Evolutionary conservation across 768 basidiomycete genomes (phyloP).

Genomic region (Termitomyces titanicus): DNA sequence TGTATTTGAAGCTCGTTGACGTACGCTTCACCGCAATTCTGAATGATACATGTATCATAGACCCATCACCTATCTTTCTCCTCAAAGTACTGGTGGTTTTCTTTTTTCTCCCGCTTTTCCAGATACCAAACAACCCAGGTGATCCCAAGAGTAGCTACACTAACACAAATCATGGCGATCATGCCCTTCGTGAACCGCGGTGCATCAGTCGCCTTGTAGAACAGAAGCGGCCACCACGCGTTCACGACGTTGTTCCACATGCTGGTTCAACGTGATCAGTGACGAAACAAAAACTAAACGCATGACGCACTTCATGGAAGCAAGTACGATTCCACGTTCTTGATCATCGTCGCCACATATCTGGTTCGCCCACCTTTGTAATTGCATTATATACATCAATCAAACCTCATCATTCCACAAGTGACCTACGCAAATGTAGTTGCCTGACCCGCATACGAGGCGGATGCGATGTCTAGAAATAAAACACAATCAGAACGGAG

Average conservation of each 20-base stretch:
- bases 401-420: neutral
- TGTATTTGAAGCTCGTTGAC: neutral
- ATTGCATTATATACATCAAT: neutral
- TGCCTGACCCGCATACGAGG: slow-evolving; percentile 73
- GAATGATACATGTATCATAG: neutral
- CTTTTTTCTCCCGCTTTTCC: slow-evolving; percentile 33
- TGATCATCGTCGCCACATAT: slow-evolving; percentile 68
- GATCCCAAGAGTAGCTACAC: slow-evolving; percentile 49
- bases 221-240: slow-evolving; percentile 68
- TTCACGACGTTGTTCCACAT: slow-evolving; percentile 71
- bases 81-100: neutral
- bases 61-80: neutral
- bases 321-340: slow-evolving; percentile 65
- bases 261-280: slow-evolving; percentile 24
- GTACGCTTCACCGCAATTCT: neutral
- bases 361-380: slow-evolving; percentile 71
- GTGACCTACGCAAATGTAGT: slow-evolving; percentile 63
- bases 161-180: slow-evolving; percentile 63
- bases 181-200: slow-evolving; percentile 65
- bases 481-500: neutral
- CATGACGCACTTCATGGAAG: slow-evolving; percentile 63
- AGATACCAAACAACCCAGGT: slow-evolving; percentile 57
- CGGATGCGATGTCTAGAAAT: slow-evolving; percentile 50
- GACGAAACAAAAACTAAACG: neutral
- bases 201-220: slow-evolving; percentile 72